Conservation (phyloP, 495 filamentous ascomycete species). For the Glarea lozoyensis region DNA sequence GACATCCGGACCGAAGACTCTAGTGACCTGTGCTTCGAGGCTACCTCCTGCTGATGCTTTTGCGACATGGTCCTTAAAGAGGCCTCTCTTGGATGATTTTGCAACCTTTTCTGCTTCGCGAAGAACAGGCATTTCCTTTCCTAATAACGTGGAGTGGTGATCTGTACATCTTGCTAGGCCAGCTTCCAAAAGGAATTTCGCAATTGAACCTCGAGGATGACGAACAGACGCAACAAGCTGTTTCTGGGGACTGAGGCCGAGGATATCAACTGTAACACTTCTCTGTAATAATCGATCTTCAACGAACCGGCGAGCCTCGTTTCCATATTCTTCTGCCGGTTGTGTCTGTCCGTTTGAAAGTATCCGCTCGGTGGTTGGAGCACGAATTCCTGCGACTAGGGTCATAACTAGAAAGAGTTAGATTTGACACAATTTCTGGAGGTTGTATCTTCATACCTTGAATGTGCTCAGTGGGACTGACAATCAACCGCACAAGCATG, state of each 20-base stretch:
- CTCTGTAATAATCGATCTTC: constrained; percentile 80
- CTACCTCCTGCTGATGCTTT: constrained; percentile 47
- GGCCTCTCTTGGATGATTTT: constrained; percentile 58
- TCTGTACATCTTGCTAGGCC: constrained; percentile 90
- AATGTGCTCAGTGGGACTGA: constrained; percentile 67
- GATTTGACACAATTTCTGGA: constrained; percentile 12
- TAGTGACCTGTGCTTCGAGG: constrained; percentile 70
- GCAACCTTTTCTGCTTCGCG: constrained; percentile 83
- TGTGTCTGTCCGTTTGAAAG: constrained; percentile 70
- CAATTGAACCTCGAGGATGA: constrained; percentile 87
- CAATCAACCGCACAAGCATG: constrained; percentile 70
- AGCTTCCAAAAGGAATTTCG: constrained; percentile 74
- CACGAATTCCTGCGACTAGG: constrained; percentile 80
- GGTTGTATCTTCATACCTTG: constrained; percentile 37
- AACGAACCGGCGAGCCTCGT: constrained; percentile 77
- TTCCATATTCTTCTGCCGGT: constrained; percentile 77
- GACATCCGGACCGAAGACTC: constrained; percentile 83
- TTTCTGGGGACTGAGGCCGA: constrained; percentile 79
- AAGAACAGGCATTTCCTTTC: constrained; percentile 72
- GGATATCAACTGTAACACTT: constrained; percentile 66
- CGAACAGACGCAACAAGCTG: constrained; percentile 73
- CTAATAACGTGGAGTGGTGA: constrained; percentile 84
- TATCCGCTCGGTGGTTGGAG: constrained; percentile 75
- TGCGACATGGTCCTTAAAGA: constrained; percentile 71
- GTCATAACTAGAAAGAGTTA: constrained; percentile 41